Evolutionary conservation across 331 rosid genomes (phyloP), one percentile per base, ranked within the genome.

Genomic region (Phaseolus coccineus): DNA sequence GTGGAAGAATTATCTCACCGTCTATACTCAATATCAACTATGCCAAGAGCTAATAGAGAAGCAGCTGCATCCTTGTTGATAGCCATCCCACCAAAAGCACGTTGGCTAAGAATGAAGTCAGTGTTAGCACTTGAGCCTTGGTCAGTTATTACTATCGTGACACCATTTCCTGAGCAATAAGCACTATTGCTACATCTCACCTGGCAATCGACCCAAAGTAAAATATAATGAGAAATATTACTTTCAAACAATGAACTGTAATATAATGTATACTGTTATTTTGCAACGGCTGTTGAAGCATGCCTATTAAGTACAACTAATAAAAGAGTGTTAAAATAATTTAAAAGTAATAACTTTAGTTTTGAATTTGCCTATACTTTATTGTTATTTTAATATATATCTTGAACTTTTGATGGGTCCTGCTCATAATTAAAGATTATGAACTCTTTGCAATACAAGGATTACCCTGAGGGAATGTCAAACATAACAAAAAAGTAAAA

Each of bases 21-120:
- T 85, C 85, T 90, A 80, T 94, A 92, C 80, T 94, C 85, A 6
- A 90, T 70, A 82, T 88, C 93, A 76, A 87, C 85, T 0, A 84
- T 77, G 24, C 98, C 98, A 48, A 82, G 89, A 16, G 89, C 77
- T 25, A 84, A 50, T 50, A 95, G 79, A 86, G 84, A 73, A 52
- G 87, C 74, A 51, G 91, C 94, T 12, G 86, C 85, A 22, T 88
- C 85, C 47, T 82, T 6, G 40, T 83, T 92, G 74, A 86, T 91
- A 78, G 97, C 98, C 97, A 95, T 91, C 22, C 65, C 35, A 58
- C 86, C 24, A 42, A 85, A 95, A 68, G 98, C 97, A 77, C 86
- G 82, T 83, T 79, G 73, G 87, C 94, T 95, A 66, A 95, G 81
- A 77, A 95, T 87, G 55, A 95, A 95, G 50, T 92, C 97, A 0